Evolutionary conservation across 345 rosid genomes (phyloP).

Genomic region (Corymbia maculata): DNA sequence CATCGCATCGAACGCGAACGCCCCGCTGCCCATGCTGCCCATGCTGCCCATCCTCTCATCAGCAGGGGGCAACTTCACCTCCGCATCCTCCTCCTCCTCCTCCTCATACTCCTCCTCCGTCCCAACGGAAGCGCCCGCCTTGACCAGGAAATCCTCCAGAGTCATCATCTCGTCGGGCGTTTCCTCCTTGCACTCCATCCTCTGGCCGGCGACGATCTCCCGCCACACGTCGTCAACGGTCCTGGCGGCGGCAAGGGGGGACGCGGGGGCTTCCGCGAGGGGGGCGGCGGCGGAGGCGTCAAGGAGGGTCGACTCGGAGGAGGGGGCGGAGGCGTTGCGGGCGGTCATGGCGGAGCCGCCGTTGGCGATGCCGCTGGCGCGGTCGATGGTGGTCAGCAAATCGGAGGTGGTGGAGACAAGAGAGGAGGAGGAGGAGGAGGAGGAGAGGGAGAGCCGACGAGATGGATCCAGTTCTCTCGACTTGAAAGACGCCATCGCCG

Average conservation of each 20-base stretch:
- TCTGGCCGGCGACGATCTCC: constrained; percentile 64
- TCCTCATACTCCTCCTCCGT: constrained; percentile 17
- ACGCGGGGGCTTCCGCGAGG: constrained; percentile 23
- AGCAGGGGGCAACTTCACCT: constrained; percentile 12
- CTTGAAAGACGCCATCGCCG: constrained; percentile 47
- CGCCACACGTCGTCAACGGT: constrained; percentile 75
- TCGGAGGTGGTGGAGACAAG: not conserved
- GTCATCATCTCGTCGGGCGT: constrained; percentile 72
- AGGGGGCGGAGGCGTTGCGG: constrained; percentile 26
- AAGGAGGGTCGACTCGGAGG: constrained; percentile 37
- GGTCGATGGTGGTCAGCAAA: not conserved
- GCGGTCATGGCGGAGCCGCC: constrained; percentile 29
- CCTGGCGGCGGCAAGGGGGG: not conserved
- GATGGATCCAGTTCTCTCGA: constrained; percentile 58
- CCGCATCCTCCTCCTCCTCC: not conserved
- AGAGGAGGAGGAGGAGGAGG: constrained; percentile 21
- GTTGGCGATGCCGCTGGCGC: not conserved
- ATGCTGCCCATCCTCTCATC: constrained; percentile 14
- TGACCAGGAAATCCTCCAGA: constrained; percentile 81
- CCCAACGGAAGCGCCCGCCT: constrained; percentile 45
- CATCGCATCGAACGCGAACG: constrained; percentile 45
- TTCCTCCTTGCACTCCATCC: constrained; percentile 62
- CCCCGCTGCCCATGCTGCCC: constrained; percentile 33
- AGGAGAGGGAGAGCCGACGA: constrained; percentile 14
- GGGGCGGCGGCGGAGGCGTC: constrained; percentile 20